Evolutionary conservation across 2,329 filamentous ascomycete genomes (phyloP).

Genomic region (Thielaviopsis populi): DNA sequence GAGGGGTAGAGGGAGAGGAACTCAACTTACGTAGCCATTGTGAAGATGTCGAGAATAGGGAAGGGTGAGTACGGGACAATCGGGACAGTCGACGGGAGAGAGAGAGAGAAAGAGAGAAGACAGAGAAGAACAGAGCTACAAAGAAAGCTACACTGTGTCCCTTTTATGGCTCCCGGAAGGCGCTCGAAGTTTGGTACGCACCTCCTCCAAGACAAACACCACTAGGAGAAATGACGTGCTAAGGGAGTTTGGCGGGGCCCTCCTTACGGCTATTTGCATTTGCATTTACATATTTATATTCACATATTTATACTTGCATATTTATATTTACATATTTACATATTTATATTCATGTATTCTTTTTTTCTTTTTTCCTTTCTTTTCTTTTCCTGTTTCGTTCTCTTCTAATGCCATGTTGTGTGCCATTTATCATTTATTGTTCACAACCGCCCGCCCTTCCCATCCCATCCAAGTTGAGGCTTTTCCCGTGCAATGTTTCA

Average conservation of each 20-base stretch:
- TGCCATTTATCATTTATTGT: not conserved
- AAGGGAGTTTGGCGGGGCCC: constrained; percentile 1
- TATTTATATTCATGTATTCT: too few species aligned
- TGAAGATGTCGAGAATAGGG: not conserved
- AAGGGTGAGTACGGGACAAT: not conserved
- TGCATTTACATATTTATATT: not conserved
- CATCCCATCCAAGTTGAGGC: not conserved
- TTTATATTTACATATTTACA: not conserved
- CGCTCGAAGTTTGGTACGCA: not conserved
- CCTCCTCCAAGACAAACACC: not conserved
- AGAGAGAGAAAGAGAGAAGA: not conserved
- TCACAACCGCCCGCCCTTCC: not conserved
- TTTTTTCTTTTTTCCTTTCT: too few species aligned
- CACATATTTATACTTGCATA: too few species aligned
- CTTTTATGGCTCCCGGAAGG: not conserved
- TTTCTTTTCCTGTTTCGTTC: too few species aligned
- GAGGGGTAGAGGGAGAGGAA: not conserved
- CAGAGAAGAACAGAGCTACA: not conserved
- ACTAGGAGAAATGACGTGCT: constrained; percentile 11
- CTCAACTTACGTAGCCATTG: constrained; percentile 16
- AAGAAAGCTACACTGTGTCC: not conserved
- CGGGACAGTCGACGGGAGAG: not conserved
- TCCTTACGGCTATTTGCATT: not conserved
- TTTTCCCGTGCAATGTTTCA: not conserved
- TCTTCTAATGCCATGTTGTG: too few species aligned